Evolutionary conservation across 768 basidiomycete species (phyloP), one percentile per base, ranked within the genome.

Genomic region (Auriculariales sp.): DNA sequence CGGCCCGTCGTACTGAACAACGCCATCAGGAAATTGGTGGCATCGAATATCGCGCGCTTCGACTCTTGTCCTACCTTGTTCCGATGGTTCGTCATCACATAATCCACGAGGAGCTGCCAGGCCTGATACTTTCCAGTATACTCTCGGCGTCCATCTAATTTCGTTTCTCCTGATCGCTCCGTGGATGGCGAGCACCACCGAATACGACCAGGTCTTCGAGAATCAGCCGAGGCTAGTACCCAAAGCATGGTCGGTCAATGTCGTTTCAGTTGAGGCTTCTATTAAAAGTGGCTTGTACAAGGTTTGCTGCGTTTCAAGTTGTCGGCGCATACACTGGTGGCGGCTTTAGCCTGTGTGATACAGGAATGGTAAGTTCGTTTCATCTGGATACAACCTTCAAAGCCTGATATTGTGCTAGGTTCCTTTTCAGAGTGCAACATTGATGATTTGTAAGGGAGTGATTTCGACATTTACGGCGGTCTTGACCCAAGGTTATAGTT

Each of bases 11-110:
- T n/a, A n/a, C n/a, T n/a, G n/a, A n/a, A n/a, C n/a, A n/a, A n/a
- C n/a, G n/a, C n/a, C n/a, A n/a, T n/a, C n/a, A n/a, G 55, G 90
- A 95, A 62, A 66, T 98, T 3, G 92, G 92, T 3, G 93, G 94
- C n/a, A 83, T 95, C 4, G 94, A 99, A 62, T 98, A 87, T 59
- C 74, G 91, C 10, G 86, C 84, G 11, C 66, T 95, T 54, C 81
- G 80, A 35, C 76, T 82, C 1, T 62, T 95, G 14, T 44, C 39
- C 6, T 44, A 44, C 15, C 45, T 66, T 91, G 12, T 93, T 85
- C 83, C 74, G 93, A 49, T 77, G 93, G 31, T 72, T 73, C 11
- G 61, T 66, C 28, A 90, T 93, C 60, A 58, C 45, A 27, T 17
- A 36, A n/a, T 15, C 42, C 44, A 47, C 15, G 35, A n/a, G 15